These are phyloP conservation scores for Fraxinus pennsylvanica DNA, from an alignment of 257 asterid genomes.

Conservation along the genomic window DNA sequence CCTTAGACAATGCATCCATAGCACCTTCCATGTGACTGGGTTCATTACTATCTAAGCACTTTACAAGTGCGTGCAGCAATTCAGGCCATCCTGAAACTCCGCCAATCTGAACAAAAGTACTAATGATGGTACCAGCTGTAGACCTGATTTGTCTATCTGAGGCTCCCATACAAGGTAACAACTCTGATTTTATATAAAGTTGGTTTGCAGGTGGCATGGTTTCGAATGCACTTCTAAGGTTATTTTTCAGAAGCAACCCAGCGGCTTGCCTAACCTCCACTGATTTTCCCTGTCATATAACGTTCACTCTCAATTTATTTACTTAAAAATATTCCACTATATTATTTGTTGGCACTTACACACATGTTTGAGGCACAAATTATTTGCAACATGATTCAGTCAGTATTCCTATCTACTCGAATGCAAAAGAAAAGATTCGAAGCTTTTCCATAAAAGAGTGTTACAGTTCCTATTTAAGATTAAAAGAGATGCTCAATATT, in stretches of 20 bases:
- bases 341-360: neutral
- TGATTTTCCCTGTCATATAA: conserved; percentile 71
- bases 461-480: neutral
- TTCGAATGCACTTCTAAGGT: conserved; percentile 57
- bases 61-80: conserved; percentile 74
- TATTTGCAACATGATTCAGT: neutral
- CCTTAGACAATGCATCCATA: conserved; percentile 99
- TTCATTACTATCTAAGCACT: conserved; percentile 91
- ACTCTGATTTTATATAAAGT: conserved; percentile 71
- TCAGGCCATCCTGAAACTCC: conserved; percentile 94
- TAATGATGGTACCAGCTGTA: conserved; percentile 89
- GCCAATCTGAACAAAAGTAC: conserved; percentile 81
- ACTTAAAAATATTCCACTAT: conserved; percentile 6
- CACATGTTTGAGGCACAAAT: neutral
- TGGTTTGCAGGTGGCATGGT: conserved; percentile 69
- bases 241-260: conserved; percentile 89
- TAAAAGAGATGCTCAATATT: neutral
- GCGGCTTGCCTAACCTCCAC: conserved; percentile 98
- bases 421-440: neutral
- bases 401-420: neutral
- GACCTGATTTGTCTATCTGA: conserved; percentile 85
- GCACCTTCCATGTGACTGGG: conserved; percentile 95
- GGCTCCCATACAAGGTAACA: conserved; percentile 87
- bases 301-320: conserved; percentile 16
- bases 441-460: neutral